Conservation (phyloP, 352 stramenopile genomes). For the Globisporangium polare region DNA sequence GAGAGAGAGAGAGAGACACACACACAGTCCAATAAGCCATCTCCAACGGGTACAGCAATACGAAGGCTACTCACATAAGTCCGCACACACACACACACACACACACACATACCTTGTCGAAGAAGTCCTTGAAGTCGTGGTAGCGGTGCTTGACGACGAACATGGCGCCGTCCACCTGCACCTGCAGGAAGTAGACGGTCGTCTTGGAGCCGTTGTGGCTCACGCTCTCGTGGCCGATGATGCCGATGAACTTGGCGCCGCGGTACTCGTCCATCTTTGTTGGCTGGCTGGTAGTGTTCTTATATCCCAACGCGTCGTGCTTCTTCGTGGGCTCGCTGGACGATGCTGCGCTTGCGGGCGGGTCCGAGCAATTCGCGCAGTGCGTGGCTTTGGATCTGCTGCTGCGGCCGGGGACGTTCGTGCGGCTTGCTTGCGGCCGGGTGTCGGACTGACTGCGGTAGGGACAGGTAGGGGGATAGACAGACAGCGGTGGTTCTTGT, state of each 20-base stretch:
- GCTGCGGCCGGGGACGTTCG: background rate
- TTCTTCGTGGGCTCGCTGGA: background rate
- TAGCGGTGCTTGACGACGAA: conserved; percentile 82
- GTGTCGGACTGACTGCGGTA: background rate
- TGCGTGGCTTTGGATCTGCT: background rate
- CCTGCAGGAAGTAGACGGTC: conserved; percentile 83
- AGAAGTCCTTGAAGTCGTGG: conserved; percentile 87
- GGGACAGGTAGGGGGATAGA: background rate
- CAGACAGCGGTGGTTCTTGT: conserved; percentile 5
- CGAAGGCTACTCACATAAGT: background rate
- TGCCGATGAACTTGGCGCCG: conserved; percentile 75
- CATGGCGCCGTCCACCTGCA: conserved; percentile 72
- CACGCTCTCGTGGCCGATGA: conserved; percentile 85
- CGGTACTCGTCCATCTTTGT: conserved; percentile 50
- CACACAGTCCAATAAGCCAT: background rate
- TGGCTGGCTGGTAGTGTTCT: background rate
- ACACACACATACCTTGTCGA: conserved; percentile 59
- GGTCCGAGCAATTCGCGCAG: background rate
- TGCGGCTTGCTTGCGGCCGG: background rate
- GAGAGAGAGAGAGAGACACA: background rate
- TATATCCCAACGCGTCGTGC: background rate
- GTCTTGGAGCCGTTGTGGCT: conserved; percentile 86
- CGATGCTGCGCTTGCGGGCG: background rate
- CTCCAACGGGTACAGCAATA: background rate
- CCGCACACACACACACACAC: background rate